phyloP scores from a whole-genome alignment of 495 filamentous ascomycete genomes.

The Aspergillus nanangensis region DNA sequence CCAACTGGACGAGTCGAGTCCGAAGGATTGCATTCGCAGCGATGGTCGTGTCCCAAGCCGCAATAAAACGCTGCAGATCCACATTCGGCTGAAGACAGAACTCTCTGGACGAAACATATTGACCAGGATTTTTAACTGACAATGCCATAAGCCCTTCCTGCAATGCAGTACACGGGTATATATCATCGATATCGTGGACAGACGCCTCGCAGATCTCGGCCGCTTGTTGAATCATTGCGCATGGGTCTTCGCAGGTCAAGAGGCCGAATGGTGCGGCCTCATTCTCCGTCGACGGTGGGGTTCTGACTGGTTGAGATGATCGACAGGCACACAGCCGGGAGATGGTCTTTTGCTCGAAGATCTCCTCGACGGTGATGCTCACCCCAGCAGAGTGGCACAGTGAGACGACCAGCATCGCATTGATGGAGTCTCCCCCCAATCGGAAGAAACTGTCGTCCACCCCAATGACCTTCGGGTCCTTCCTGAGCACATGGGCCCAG shows the following conservation, averaged over 20 bases:
- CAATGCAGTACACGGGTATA: slow-evolving; percentile 56
- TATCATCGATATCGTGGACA: slow-evolving; percentile 46
- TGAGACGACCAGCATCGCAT: slow-evolving; percentile 41
- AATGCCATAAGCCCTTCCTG: slow-evolving; percentile 56
- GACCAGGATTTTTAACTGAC: slow-evolving; percentile 24
- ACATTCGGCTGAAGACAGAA: slow-evolving; percentile 22
- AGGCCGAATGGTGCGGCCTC: background rate
- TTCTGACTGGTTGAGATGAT: too few relatives aligned
- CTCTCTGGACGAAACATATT: slow-evolving; percentile 26
- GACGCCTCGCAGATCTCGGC: too few relatives aligned
- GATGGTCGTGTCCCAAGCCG: slow-evolving; percentile 34
- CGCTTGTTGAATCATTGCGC: background rate
- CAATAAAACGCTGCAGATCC: slow-evolving; percentile 26
- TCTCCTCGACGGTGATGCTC: background rate
- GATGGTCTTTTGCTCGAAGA: background rate
- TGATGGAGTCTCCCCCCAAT: slow-evolving; percentile 48
- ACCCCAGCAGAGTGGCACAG: background rate
- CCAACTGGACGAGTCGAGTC: slow-evolving; percentile 35
- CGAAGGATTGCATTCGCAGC: slow-evolving; percentile 30
- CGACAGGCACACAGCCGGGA: slow-evolving; percentile 4
- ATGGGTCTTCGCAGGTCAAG: background rate
- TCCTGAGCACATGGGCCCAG: slow-evolving; percentile 27
- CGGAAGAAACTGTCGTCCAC: slow-evolving; percentile 41
- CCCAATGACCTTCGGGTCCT: slow-evolving; percentile 12
- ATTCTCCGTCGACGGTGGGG: background rate